Base-by-base conservation (phyloP, 192 early-diverging fungal species). In the Diversispora epigaea region DNA sequence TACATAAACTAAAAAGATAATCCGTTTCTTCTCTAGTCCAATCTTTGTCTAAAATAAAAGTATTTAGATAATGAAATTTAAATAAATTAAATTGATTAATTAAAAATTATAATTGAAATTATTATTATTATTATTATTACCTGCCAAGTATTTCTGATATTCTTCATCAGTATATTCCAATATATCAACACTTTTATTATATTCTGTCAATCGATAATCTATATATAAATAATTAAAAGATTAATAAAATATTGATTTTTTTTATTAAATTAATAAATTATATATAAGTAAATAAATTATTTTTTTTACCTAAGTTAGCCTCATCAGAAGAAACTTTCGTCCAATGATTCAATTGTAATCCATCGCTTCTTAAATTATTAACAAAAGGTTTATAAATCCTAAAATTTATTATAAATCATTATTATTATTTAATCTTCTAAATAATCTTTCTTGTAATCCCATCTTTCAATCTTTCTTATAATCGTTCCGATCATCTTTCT, bases 11-110 rank as follows among this genome's bases (percentile, higher is more conserved):
- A 63, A 93, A 86, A 44, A 98, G 80, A 44, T 96, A 91, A 80
- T 91, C 91, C 0, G 96, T 98, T 62, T 98, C 96, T 32, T 86
- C 90, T 43, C 86, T 86, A 7, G 90, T 88, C 96, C 96, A 98
- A 39, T 86, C 86, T 10, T 88, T 76, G 56, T 91, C 91, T 81
- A 84, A 52, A 63, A 3, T 4, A 17, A n/a, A n/a, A 25, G 6
- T 6, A 39, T 10, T 57, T 77, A 73, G 17, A 4, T n/a, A 56
- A 39, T 74, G 12, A 17, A 44, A 17, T 25, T 21, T 21, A 19
- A 12, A 62, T 62, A 62, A 14, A 44, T 56, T 3, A 39, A 63
- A 65, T n/a, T n/a, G n/a, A 46, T 44, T 46, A 44, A 41, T 43
- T 40, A n/a, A 10, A 40, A 66, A 11, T 12, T 63, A 9, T 60